phyloP scores from a whole-genome alignment of 768 basidiomycete species.

The Lactifluus volemus region DNA sequence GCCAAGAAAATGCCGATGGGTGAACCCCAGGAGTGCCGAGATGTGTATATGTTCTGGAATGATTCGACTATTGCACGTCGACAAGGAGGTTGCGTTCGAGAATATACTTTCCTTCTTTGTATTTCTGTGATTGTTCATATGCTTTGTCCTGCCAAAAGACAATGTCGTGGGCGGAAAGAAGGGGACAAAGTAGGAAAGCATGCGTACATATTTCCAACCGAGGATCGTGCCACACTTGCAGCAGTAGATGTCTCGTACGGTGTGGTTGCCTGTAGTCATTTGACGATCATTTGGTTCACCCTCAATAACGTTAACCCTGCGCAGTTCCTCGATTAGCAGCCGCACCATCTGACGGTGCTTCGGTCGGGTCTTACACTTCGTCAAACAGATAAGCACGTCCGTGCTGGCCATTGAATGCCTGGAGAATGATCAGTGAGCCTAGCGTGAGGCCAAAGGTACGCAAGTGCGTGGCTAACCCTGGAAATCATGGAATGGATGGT shows the following conservation, averaged over 20 bases:
- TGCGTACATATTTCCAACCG: slow-evolving; percentile 96
- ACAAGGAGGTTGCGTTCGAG: slow-evolving; percentile 87
- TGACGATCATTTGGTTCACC: slow-evolving; percentile 85
- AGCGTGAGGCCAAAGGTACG: neutral
- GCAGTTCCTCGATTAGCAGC: slow-evolving; percentile 8
- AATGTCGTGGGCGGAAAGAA: slow-evolving; percentile 4
- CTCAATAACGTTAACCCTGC: slow-evolving; percentile 84
- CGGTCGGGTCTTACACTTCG: slow-evolving; percentile 59
- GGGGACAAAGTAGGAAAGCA: neutral
- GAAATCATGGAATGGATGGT: slow-evolving; percentile 89
- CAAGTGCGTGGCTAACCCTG: slow-evolving; percentile 42
- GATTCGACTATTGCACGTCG: slow-evolving; percentile 60
- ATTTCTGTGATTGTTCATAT: slow-evolving; percentile 84
- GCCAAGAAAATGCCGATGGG: slow-evolving; percentile 14
- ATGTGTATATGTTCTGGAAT: neutral
- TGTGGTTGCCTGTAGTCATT: slow-evolving; percentile 97
- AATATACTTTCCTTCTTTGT: slow-evolving; percentile 98
- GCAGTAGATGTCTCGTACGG: slow-evolving; percentile 93
- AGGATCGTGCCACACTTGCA: slow-evolving; percentile 77
- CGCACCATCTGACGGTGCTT: slow-evolving; percentile 11
- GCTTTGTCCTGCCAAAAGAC: slow-evolving; percentile 65
- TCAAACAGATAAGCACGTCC: slow-evolving; percentile 94
- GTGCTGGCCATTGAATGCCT: slow-evolving; percentile 98
- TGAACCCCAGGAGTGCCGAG: slow-evolving; percentile 12
- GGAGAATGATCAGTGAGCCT: slow-evolving; percentile 20